These are phyloP conservation scores for Talaromyces ruber DNA, from an alignment of 495 filamentous ascomycete species.

Conservation along the genomic window DNA sequence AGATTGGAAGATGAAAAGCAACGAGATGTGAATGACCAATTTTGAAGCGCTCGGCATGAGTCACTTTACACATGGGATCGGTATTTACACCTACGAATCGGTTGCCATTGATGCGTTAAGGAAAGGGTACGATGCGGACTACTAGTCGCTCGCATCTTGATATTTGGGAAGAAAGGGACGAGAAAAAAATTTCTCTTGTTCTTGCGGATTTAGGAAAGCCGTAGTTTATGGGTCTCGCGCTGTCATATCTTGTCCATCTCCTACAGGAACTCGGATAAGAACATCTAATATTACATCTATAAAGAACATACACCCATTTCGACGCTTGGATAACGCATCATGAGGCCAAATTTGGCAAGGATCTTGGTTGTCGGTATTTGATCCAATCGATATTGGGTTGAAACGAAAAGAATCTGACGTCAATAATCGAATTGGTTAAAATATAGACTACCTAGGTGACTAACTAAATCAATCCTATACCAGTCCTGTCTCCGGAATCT, in stretches of 20 bases:
- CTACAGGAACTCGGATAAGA: background rate
- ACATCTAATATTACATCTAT: background rate
- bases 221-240: background rate
- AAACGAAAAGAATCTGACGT: too few relatives aligned
- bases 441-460: too few relatives aligned
- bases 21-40: conserved; percentile 14
- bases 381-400: background rate
- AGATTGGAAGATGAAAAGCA: conserved; percentile 41
- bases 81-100: background rate
- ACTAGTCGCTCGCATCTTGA: background rate
- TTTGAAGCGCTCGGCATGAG: background rate
- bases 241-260: background rate
- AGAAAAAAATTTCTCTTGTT: background rate
- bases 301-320: too few relatives aligned
- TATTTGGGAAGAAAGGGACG: background rate
- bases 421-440: too few relatives aligned
- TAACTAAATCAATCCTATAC: too few relatives aligned
- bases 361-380: background rate
- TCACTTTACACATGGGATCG: background rate
- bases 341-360: background rate
- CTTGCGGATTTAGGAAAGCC: background rate
- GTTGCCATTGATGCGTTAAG: background rate
- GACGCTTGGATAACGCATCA: background rate
- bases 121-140: background rate
- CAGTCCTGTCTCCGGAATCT: too few relatives aligned